Conservation (phyloP, 2,329 filamentous ascomycete genomes). For the Botrytis fabae region DNA sequence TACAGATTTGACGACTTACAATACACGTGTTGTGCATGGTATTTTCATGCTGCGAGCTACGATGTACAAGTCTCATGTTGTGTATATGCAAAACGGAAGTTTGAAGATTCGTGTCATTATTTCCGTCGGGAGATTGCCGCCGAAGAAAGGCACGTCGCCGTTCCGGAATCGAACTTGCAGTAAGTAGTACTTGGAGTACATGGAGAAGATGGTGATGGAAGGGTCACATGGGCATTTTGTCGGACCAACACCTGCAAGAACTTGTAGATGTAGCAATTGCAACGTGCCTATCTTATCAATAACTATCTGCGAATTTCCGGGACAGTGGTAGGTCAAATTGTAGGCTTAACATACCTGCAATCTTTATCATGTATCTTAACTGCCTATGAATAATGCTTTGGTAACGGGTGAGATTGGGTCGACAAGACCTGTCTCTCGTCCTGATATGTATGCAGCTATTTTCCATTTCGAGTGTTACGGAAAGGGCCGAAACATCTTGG, state of each 20-base stretch:
- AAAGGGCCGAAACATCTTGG: neutral
- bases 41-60: neutral
- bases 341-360: constrained; percentile 8
- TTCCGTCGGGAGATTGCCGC: constrained; percentile 12
- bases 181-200: neutral
- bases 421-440: constrained; percentile 4
- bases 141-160: constrained; percentile 4
- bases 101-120: neutral
- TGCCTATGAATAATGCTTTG: neutral
- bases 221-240: neutral
- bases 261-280: constrained; percentile 3
- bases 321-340: neutral
- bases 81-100: constrained; percentile 7
- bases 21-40: neutral
- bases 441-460: constrained; percentile 12
- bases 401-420: neutral
- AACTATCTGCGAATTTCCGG: too few relatives aligned
- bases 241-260: neutral
- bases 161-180: constrained; percentile 14
- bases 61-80: neutral
- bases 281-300: neutral
- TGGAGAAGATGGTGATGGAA: neutral
- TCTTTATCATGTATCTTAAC: neutral
- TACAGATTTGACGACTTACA: neutral
- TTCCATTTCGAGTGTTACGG: neutral